A percentile compares a stretch with the other conserved stretches of the same genome.
These are phyloP conservation scores for Candida arabinofermentans DNA, from an alignment of 805 yeast genomes.

Conservation along the genomic window DNA sequence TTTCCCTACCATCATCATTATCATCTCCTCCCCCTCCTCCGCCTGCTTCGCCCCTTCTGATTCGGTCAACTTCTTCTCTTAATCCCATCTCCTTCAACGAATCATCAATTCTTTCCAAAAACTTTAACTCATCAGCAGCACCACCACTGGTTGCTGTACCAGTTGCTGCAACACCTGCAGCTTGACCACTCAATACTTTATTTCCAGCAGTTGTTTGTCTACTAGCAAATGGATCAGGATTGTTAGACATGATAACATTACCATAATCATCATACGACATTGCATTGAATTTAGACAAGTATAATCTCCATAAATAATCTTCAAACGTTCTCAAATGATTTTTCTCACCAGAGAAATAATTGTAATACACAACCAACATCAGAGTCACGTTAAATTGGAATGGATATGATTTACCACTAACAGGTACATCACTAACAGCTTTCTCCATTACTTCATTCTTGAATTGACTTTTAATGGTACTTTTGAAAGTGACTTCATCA, in stretches of 20 bases:
- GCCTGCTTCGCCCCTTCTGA: background rate
- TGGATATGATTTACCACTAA: background rate
- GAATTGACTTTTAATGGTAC: conserved; percentile 1
- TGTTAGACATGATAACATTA: background rate
- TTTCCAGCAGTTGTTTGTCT: no score
- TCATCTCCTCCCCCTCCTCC: background rate
- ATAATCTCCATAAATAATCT: conserved; percentile 10
- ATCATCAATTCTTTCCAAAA: background rate
- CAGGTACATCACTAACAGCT: background rate
- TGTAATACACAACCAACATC: conserved; percentile 5
- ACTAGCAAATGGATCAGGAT: background rate
- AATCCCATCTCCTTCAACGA: background rate
- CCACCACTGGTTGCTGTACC: background rate
- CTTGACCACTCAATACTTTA: background rate
- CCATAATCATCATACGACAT: background rate
- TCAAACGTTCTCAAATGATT: conserved; percentile 9
- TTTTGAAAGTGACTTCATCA: conserved; percentile 3
- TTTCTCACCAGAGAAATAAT: conserved; percentile 5
- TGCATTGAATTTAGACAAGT: background rate
- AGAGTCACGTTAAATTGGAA: conserved; percentile 5
- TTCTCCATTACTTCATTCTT: conserved; percentile 7
- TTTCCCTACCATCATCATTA: background rate
- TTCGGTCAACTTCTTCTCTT: background rate
- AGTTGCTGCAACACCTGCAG: background rate
- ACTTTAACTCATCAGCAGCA: background rate